Evolutionary conservation across 805 yeast genomes (phyloP).

Genomic region (Saccharomycopsis lassenensis): DNA sequence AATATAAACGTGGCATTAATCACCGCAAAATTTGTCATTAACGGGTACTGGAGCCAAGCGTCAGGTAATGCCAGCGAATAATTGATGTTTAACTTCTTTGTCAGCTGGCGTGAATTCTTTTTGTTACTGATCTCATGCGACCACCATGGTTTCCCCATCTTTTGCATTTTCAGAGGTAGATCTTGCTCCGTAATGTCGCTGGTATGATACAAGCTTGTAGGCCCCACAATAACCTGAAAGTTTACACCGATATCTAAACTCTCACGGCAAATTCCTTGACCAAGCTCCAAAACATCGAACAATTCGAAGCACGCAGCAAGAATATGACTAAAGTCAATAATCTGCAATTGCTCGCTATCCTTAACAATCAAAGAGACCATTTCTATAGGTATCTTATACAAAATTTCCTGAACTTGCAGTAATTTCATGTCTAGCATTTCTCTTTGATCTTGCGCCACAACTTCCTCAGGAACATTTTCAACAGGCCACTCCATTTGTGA

Average conservation of each 20-base stretch:
- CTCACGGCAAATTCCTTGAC: slow-evolving; percentile 12
- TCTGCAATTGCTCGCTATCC: neutral
- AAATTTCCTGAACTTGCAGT: no score
- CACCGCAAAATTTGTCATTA: slow-evolving; percentile 1
- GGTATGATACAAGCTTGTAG: slow-evolving; percentile 4
- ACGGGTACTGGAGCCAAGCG: slow-evolving; percentile 12
- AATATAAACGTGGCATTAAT: slow-evolving; percentile 6
- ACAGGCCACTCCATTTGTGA: no score
- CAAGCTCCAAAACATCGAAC: slow-evolving; percentile 7
- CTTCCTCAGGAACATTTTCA: no score
- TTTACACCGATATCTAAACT: neutral
- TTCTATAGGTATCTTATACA: slow-evolving; percentile 3
- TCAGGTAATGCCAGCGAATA: slow-evolving; percentile 3
- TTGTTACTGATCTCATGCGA: neutral
- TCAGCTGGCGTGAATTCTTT: neutral
- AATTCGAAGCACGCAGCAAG: slow-evolving; percentile 7
- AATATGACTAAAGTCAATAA: slow-evolving; percentile 1
- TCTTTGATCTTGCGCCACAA: no score
- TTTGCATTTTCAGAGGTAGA: neutral
- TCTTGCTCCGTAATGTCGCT: slow-evolving; percentile 2
- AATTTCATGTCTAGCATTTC: no score
- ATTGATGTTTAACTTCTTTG: neutral
- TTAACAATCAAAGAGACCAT: slow-evolving; percentile 4
- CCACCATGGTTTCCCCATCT: slow-evolving; percentile 9
- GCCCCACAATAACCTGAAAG: slow-evolving; percentile 7